Base-by-base conservation (phyloP, 768 basidiomycete species). In the Mycena capillaripes region DNA sequence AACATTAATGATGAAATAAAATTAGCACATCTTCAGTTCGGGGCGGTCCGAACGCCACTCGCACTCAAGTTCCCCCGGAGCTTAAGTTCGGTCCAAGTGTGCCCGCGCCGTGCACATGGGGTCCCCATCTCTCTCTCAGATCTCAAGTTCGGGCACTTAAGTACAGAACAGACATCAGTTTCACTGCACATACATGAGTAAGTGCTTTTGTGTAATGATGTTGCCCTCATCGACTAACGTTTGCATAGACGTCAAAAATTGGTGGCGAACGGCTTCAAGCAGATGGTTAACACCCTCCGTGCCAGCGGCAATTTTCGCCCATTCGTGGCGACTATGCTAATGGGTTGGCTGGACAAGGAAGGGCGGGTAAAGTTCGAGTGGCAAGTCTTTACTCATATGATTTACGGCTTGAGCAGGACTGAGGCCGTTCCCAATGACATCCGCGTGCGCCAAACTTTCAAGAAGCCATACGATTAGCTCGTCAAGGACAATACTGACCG, bases 161-260 rank as follows among this genome's bases (percentile, higher is more conserved):
- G n/a, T n/a, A n/a, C n/a, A n/a, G n/a, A n/a, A n/a, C n/a, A n/a
- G n/a, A n/a, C n/a, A n/a, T n/a, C n/a, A n/a, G n/a, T n/a, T n/a
- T n/a, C n/a, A n/a, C n/a, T n/a, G n/a, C n/a, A n/a, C n/a, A n/a
- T n/a, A n/a, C n/a, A n/a, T n/a, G n/a, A n/a, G n/a, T n/a, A n/a
- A n/a, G n/a, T n/a, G n/a, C n/a, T n/a, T n/a, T n/a, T n/a, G n/a
- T n/a, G n/a, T n/a, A n/a, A n/a, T n/a, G n/a, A n/a, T n/a, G n/a
- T n/a, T n/a, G n/a, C n/a, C n/a, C n/a, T n/a, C n/a, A n/a, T n/a
- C n/a, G n/a, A n/a, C n/a, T n/a, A n/a, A n/a, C n/a, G n/a, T n/a
- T n/a, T n/a, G n/a, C n/a, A n/a, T n/a, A 71, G 70, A 62, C 70
- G 70, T 46, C 70, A 71, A 34, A 30, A 53, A 11, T 57, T 71